phyloP scores from a whole-genome alignment of 2,329 filamentous ascomycete genomes.

The Arthrobotrys entomopaga region DNA sequence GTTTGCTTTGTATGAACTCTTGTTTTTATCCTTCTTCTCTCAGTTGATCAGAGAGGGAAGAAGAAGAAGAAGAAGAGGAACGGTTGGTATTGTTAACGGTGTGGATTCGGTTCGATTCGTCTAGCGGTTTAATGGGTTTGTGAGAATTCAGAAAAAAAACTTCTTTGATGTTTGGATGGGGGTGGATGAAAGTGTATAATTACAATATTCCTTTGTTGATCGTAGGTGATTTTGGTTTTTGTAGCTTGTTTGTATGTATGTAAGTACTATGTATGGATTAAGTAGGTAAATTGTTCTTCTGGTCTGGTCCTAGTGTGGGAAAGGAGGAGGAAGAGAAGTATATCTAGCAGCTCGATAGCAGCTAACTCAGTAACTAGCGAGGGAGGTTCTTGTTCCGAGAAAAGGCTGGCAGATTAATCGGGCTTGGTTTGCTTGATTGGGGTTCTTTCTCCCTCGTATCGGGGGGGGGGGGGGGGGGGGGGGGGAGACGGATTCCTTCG shows the following conservation, averaged over 20 bases:
- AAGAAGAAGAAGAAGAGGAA: neutral
- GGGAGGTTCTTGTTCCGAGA: neutral
- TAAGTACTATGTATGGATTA: too few species aligned
- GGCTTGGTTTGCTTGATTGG: neutral
- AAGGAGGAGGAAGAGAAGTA: neutral
- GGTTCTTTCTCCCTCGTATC: too few species aligned
- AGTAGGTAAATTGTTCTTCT: neutral
- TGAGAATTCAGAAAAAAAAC: neutral
- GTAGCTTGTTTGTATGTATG: neutral
- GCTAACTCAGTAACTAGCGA: too few species aligned
- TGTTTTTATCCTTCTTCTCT: conserved; percentile 16
- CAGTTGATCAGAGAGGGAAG: conserved; percentile 13
- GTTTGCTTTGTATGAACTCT: neutral
- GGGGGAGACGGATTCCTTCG: too few species aligned
- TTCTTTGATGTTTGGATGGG: neutral
- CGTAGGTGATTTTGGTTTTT: neutral
- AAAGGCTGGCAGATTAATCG: neutral
- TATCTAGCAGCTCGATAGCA: neutral
- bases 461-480: too few species aligned
- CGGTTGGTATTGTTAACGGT: neutral
- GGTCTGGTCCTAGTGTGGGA: conserved; percentile 1
- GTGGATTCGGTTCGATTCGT: neutral
- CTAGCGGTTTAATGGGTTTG: neutral
- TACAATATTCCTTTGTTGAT: neutral
- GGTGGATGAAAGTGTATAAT: neutral